Base-by-base conservation (phyloP, 345 rosid species). In the Moringa oleifera region DNA sequence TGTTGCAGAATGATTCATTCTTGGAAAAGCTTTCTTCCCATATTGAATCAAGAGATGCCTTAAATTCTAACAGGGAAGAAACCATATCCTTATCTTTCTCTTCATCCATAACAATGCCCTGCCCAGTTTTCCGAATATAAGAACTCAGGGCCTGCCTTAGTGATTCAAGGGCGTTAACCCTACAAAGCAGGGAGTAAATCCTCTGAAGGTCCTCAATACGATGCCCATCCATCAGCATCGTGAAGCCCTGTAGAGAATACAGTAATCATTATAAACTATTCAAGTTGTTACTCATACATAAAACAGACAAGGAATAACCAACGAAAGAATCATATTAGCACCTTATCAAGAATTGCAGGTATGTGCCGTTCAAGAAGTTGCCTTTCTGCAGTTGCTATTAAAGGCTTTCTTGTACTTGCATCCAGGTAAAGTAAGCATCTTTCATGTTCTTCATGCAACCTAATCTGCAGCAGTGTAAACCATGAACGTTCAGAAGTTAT, bases 11-110 rank as follows among this genome's bases (percentile, higher is more conserved):
- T 75, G 83, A 81, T 68, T 90, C 97, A 60, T 90, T 94, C 87
- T 81, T 94, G 25, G 71, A 75, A 82, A 86, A 90, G 79, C 99
- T 90, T 80, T 83, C 95, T 67, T 90, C 97, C 95, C 89, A 90
- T 78, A 88, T 81, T 53, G 79, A 62, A 71, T 94, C 99, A 68
- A 94, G 95, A 25, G 95, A 84, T 65, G 84, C 92, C 87, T 94
- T 94, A 68, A 88, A 90, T 69, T 88, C 97, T 79, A 94, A 73
- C 57, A 94, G 73, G 36, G 91, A 79, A 23, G 84, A 74, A 66
- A 90, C 99, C 97, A 94, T 90, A 62, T 90, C 99, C 68, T 90
- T 94, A 70, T 94, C 99, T 72, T 90, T 94, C 77, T 94, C 99
- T 75, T 94, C 99, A 80, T 94, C 97, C 96, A 91, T 82, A 67